Percentiles rank a stretch among this genome's conserved stretches.
These are phyloP conservation scores for Eimeria falciformis DNA, from an alignment of 169 alveolate species.

Conservation along the genomic window DNA sequence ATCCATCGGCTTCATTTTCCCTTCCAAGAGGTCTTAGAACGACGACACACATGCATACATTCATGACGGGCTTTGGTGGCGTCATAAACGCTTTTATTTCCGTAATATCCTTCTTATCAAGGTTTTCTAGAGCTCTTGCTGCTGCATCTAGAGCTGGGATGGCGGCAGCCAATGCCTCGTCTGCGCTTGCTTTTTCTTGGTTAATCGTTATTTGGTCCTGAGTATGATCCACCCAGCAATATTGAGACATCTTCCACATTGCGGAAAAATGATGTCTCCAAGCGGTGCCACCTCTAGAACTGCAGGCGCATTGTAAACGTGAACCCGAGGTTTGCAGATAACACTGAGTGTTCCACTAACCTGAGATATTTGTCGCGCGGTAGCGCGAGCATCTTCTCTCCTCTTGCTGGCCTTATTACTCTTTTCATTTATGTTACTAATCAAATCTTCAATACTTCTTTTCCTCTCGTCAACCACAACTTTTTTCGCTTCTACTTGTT, in stretches of 20 bases:
- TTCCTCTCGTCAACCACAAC: slow-evolving; percentile 91
- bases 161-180: slow-evolving; percentile 91
- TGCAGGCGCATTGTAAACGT: background rate
- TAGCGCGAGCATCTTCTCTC: slow-evolving; percentile 88
- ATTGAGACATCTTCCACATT: too few species aligned
- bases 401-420: slow-evolving; percentile 88
- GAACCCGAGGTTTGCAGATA: background rate
- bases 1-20: slow-evolving; percentile 88
- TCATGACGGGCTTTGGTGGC: slow-evolving; percentile 91
- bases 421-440: slow-evolving; percentile 90
- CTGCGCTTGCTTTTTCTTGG: slow-evolving; percentile 89
- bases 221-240: background rate
- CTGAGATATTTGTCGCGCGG: slow-evolving; percentile 82
- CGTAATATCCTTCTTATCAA: slow-evolving; percentile 87
- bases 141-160: slow-evolving; percentile 93
- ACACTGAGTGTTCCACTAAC: slow-evolving; percentile 64
- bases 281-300: background rate
- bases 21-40: slow-evolving; percentile 89
- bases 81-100: slow-evolving; percentile 89
- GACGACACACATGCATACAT: slow-evolving; percentile 87
- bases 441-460: slow-evolving; percentile 89
- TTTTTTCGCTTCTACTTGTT: slow-evolving; percentile 91
- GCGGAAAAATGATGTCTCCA: background rate
- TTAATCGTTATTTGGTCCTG: slow-evolving; percentile 81
- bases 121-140: slow-evolving; percentile 87